Percentiles rank a stretch among this genome's conserved stretches.
Evolutionary conservation across 306 rosid species (phyloP).

Genomic region (Cucumis cinereus): DNA sequence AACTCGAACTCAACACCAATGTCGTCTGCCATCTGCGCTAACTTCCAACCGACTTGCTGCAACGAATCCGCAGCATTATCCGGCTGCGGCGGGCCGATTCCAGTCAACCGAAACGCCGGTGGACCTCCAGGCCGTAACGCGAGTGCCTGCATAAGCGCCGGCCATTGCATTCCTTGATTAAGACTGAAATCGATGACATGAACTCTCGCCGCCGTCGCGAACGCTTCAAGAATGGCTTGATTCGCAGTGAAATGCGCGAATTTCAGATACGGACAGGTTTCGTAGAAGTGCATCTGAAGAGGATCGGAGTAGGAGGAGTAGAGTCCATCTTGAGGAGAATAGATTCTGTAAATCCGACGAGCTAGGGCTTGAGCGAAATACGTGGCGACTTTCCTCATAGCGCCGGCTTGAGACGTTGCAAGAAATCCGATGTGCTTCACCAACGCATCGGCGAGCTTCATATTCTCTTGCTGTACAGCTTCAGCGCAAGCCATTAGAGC

Average conservation of each 20-base stretch:
- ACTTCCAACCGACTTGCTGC: constrained; percentile 11
- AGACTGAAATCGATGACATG: constrained; percentile 80
- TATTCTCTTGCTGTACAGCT: constrained; percentile 53
- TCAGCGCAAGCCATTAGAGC: constrained; percentile 72
- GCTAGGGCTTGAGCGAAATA: constrained; percentile 62
- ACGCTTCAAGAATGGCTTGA: constrained; percentile 75
- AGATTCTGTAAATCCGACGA: constrained; percentile 42
- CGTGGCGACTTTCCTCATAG: constrained; percentile 66
- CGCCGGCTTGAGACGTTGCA: constrained; percentile 56
- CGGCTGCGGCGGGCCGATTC: constrained; percentile 9
- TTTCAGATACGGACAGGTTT: constrained; percentile 68
- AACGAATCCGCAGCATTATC: background rate
- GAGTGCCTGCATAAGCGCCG: constrained; percentile 12
- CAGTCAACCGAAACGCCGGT: constrained; percentile 50
- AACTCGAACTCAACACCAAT: constrained; percentile 6
- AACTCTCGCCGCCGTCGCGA: constrained; percentile 39
- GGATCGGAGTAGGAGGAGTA: constrained; percentile 39
- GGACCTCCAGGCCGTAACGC: constrained; percentile 6
- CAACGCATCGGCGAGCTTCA: constrained; percentile 46
- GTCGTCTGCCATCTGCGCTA: background rate
- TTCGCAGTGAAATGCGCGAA: constrained; percentile 92
- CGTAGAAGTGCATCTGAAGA: constrained; percentile 75
- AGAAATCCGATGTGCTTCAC: constrained; percentile 48
- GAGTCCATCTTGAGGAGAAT: constrained; percentile 33
- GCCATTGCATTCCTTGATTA: constrained; percentile 44